Evolutionary conservation across 2,329 filamentous ascomycete genomes (phyloP).

Genomic region (Boeremia exigua): DNA sequence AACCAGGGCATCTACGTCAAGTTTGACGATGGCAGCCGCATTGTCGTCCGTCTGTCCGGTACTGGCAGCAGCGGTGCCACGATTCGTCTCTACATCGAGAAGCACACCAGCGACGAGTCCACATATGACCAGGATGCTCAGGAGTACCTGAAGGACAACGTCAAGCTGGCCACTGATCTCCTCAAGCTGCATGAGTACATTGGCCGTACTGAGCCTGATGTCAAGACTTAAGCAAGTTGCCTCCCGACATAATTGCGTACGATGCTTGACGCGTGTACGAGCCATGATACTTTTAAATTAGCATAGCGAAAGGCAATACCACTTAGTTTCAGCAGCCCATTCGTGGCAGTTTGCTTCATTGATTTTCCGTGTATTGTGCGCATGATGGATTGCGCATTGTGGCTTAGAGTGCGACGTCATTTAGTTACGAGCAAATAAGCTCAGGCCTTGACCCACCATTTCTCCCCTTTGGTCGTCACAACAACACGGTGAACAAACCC

Average conservation of each 20-base stretch:
- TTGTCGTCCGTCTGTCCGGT: constrained; percentile 92
- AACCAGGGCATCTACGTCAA: constrained; percentile 96
- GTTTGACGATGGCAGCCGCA: constrained; percentile 92
- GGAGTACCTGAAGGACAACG: constrained; percentile 90
- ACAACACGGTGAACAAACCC: constrained; percentile 4
- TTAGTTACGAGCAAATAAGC: not conserved
- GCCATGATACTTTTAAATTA: constrained; percentile 18
- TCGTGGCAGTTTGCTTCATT: not conserved
- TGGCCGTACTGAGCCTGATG: constrained; percentile 90
- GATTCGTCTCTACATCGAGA: constrained; percentile 96
- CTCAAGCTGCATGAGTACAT: constrained; percentile 94
- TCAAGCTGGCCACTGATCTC: constrained; percentile 81
- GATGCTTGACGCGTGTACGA: constrained; percentile 13
- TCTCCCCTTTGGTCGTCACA: constrained; percentile 15
- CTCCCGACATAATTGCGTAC: not conserved
- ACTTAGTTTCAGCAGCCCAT: constrained; percentile 3
- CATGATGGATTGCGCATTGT: constrained; percentile 15
- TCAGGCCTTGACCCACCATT: constrained; percentile 9
- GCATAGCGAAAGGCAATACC: constrained; percentile 20
- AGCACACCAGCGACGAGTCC: constrained; percentile 81
- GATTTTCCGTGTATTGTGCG: not conserved
- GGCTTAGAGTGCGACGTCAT: constrained; percentile 16
- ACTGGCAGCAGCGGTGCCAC: constrained; percentile 95
- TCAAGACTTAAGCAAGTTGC: constrained; percentile 75
- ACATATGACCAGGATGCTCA: constrained; percentile 85